Base-by-base conservation (phyloP, 768 basidiomycete genomes). In the Flagelloscypha sp. region DNA sequence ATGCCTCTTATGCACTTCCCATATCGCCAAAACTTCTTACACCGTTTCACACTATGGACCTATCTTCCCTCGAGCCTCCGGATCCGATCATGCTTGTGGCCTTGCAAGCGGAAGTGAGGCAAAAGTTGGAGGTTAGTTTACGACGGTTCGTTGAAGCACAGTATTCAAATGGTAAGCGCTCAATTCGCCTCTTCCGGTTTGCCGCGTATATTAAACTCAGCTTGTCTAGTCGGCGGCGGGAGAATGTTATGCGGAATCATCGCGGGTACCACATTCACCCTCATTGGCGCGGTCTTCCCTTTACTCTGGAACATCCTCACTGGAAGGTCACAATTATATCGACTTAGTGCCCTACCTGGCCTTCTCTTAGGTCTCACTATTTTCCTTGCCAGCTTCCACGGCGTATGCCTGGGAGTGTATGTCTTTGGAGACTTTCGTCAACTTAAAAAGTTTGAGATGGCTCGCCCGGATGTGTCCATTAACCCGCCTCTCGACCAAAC, bases 401-500 rank as follows among this genome's bases (percentile, higher is more conserved):
- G 84, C 4, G 74, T 86, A 8, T 87, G 84, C 50, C 51, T 86
- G 37, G 83, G 82, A 50, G 72, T 87, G 5, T 87, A 85, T 50
- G 50, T 86, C 20, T 84, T 86, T 47, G 84, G 84, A 6, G 84
- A 87, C 55, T 62, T 86, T 13, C 65, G 84, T 6, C 84, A 87
- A 48, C 65, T 87, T 13, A 75, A 79, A 45, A 79, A 74, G 44
- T 85, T 85, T 48, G 84, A 86, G 52, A 74, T 87, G n/a, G 54
- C 73, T 3, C 66, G 82, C 15, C 84, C 83, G 7, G 57, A 72
- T 10, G 78, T 81, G 43, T 77, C 79, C 0, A 65, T 65, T 35
- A 61, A 61, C 2, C 50, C 58, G 2, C 43, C 49, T 3, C 18
- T n/a, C 15, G 19, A n/a, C n/a, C n/a, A n/a, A n/a, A n/a, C n/a